Evolutionary conservation across 2,329 filamentous ascomycete species (phyloP).

Genomic region (Rhynchosporium secalis): DNA sequence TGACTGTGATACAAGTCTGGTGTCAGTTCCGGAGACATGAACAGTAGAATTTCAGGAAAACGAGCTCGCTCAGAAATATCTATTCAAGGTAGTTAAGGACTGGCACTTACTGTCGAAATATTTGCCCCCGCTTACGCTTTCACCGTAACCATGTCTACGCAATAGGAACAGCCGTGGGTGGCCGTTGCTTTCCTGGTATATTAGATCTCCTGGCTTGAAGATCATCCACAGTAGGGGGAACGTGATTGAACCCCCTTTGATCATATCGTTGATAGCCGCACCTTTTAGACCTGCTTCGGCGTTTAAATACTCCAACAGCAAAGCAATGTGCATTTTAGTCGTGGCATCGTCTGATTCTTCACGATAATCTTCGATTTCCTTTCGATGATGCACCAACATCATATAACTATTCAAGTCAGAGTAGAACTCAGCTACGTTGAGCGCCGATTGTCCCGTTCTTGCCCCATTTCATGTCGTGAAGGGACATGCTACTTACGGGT

Average conservation of each 20-base stretch:
- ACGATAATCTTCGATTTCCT: slow-evolving; percentile 19
- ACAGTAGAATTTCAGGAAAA: neutral
- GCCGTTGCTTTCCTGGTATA: slow-evolving; percentile 16
- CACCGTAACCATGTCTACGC: slow-evolving; percentile 19
- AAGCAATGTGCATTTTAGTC: slow-evolving; percentile 19
- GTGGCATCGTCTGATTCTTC: slow-evolving; percentile 14
- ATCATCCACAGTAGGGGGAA: slow-evolving; percentile 24
- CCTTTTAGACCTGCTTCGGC: slow-evolving; percentile 20
- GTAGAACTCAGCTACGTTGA: neutral
- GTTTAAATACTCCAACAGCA: slow-evolving; percentile 22
- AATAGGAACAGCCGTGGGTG: slow-evolving; percentile 21
- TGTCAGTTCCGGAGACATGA: no score
- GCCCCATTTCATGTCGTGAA: no score
- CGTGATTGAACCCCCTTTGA: slow-evolving; percentile 17
- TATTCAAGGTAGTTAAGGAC: neutral
- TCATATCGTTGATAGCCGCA: slow-evolving; percentile 15
- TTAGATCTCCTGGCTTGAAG: slow-evolving; percentile 23
- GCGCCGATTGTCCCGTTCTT: no score
- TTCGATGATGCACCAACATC: slow-evolving; percentile 22
- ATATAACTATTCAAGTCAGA: slow-evolving; percentile 13
- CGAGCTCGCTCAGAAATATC: neutral
- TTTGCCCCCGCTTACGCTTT: slow-evolving; percentile 17
- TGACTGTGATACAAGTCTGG: neutral
- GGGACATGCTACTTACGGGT: slow-evolving; percentile 11
- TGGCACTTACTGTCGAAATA: slow-evolving; percentile 18